Evolutionary conservation across 371 early-diverging fungal genomes (phyloP).

Genomic region (Mucor lusitanicus): DNA sequence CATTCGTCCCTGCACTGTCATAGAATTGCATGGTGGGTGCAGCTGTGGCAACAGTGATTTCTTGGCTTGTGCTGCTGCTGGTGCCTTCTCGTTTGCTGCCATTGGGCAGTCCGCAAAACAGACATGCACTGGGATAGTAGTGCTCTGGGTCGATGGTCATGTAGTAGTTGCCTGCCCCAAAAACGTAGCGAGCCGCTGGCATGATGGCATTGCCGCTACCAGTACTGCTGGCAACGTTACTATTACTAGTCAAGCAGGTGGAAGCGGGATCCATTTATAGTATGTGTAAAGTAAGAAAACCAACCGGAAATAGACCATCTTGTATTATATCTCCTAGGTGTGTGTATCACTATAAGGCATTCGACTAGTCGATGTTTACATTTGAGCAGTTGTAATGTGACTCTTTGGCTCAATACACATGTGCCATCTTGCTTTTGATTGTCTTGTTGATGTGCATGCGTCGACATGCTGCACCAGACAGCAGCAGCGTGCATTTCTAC

Average conservation of each 20-base stretch:
- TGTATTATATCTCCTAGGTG: background rate
- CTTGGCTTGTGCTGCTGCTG: background rate
- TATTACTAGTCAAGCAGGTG: background rate
- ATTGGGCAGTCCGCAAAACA: background rate
- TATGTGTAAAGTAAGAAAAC: background rate
- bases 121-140: background rate
- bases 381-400: background rate
- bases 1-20: background rate
- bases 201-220: background rate
- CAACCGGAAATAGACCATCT: background rate
- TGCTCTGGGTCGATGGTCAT: background rate
- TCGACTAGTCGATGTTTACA: background rate
- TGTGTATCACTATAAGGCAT: background rate
- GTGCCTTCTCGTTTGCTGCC: background rate
- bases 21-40: background rate
- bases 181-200: background rate
- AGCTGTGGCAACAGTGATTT: background rate
- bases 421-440: background rate
- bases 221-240: background rate
- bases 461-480: background rate
- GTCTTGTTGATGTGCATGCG: background rate
- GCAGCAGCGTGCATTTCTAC: background rate
- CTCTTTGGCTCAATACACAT: background rate
- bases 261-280: background rate
- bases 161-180: background rate